Conservation (phyloP, 371 early-diverging fungal genomes). For the Zopfochytrium polystomum region DNA sequence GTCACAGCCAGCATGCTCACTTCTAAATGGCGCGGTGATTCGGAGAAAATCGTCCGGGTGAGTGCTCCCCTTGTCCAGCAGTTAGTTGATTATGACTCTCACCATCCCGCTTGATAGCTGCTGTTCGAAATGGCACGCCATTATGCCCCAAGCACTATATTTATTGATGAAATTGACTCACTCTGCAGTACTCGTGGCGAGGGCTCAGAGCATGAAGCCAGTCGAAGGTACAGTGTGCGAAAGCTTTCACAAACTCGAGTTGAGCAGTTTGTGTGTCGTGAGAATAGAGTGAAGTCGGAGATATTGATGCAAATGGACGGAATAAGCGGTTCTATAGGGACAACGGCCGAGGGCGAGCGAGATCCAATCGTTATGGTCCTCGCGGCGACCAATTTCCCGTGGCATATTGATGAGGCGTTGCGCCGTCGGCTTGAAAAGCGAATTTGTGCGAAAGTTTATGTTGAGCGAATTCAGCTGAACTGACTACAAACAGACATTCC, state of each 20-base stretch:
- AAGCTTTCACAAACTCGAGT: too few species aligned
- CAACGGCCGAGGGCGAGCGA: slow-evolving; percentile 38
- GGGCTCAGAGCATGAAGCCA: slow-evolving; percentile 55
- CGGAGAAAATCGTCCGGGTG: slow-evolving; percentile 57
- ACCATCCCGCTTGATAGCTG: too few species aligned
- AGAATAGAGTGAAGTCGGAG: slow-evolving; percentile 58
- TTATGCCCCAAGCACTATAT: slow-evolving; percentile 58
- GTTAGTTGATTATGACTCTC: too few species aligned
- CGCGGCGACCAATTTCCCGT: slow-evolving; percentile 60
- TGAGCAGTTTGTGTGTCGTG: too few species aligned
- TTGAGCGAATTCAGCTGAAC: too few species aligned
- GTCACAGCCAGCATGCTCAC: slow-evolving; percentile 54
- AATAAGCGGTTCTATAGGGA: slow-evolving; percentile 33
- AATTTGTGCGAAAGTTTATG: too few species aligned
- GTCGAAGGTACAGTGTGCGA: too few species aligned
- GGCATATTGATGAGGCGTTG: slow-evolving; percentile 59
- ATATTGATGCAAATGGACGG: slow-evolving; percentile 64
- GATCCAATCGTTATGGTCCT: slow-evolving; percentile 56
- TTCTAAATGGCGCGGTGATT: slow-evolving; percentile 59
- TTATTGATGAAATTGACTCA: slow-evolving; percentile 63
- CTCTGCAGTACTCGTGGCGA: slow-evolving; percentile 51
- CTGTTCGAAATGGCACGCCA: slow-evolving; percentile 58
- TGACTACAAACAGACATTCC: too few species aligned
- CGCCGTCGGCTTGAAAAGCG: slow-evolving; percentile 55
- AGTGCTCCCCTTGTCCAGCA: too few species aligned